Evolutionary conservation across 202 grass and related monocot species (phyloP).

Genomic region (Dendrocalamus latiflorus): DNA sequence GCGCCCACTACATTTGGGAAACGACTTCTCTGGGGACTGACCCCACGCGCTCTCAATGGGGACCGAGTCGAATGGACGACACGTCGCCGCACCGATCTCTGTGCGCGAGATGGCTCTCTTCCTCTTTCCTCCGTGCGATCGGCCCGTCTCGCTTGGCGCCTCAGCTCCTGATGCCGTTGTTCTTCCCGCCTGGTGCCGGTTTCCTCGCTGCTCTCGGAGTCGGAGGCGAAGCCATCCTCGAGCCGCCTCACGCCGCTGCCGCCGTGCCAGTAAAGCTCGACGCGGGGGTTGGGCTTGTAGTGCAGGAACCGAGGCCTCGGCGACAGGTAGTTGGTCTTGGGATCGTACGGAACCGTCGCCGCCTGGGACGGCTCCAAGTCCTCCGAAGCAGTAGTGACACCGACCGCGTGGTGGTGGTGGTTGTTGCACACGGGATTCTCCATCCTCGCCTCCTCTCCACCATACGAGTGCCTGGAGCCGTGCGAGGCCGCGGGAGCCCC

Average conservation of each 20-base stretch:
- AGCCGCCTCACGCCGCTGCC: slow-evolving; percentile 24
- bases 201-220: slow-evolving; percentile 61
- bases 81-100: no score
- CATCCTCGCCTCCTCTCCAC: not conserved
- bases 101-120: no score
- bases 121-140: no score
- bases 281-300: slow-evolving; percentile 66
- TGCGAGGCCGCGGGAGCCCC: not conserved
- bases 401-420: not conserved
- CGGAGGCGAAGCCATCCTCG: slow-evolving; percentile 55
- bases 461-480: not conserved
- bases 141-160: no score
- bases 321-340: slow-evolving; percentile 83
- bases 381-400: not conserved
- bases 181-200: not conserved
- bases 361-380: not conserved
- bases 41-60: no score
- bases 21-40: no score
- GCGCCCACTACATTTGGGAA: no score
- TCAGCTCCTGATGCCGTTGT: no score
- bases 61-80: no score
- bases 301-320: slow-evolving; percentile 81
- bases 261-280: slow-evolving; percentile 26
- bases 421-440: not conserved
- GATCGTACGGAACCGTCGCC: slow-evolving; percentile 60